Evolutionary conservation across 176 grass and related monocot species (phyloP).

Genomic region (Musa schizocarpa): DNA sequence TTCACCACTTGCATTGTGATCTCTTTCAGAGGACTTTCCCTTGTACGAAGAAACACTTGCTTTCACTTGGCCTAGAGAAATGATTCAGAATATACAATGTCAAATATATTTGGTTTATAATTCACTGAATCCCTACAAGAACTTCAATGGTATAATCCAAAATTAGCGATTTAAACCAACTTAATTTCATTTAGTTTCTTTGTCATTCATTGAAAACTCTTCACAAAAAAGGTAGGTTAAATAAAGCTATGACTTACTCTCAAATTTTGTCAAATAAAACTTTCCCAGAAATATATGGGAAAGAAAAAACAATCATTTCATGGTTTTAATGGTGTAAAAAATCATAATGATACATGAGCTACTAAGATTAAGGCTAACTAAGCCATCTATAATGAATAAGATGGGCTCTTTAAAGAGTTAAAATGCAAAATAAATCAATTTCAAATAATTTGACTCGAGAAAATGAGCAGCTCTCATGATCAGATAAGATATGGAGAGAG

Average conservation of each 20-base stretch:
- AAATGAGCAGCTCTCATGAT: not conserved
- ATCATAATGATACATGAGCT: not conserved
- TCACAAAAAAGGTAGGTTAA: not conserved
- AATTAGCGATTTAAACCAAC: too few species aligned
- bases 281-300: not conserved
- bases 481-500: not conserved
- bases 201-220: not conserved
- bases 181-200: not conserved
- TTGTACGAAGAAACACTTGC: constrained; percentile 11
- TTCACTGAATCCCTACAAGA: not conserved
- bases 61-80: constrained; percentile 26
- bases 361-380: not conserved
- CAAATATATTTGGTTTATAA: not conserved
- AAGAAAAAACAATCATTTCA: not conserved
- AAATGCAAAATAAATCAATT: not conserved
- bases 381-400: not conserved
- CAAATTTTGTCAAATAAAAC: not conserved
- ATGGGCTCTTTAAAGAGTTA: not conserved
- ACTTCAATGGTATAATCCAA: not conserved
- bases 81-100: not conserved
- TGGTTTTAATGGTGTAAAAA: not conserved
- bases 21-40: constrained; percentile 4
- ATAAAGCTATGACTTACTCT: not conserved
- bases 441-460: not conserved
- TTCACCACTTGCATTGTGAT: constrained; percentile 2